Evolutionary conservation across 306 rosid genomes (phyloP).

Genomic region (Sicyos edulis): DNA sequence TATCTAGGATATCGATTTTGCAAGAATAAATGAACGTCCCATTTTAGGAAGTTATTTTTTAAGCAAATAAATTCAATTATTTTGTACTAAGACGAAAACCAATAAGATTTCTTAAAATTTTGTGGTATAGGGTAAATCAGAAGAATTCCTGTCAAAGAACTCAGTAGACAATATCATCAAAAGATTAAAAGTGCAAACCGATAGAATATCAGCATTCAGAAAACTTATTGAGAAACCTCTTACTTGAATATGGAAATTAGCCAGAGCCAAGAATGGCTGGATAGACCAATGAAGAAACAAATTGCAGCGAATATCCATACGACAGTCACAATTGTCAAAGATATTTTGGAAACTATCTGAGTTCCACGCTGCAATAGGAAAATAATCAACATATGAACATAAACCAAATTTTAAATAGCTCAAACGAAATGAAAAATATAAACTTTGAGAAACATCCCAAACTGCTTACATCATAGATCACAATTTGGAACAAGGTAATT

Average conservation of each 20-base stretch:
- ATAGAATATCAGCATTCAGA: not conserved
- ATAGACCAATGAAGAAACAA: conserved; percentile 67
- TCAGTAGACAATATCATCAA: not conserved
- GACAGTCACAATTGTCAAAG: conserved; percentile 41
- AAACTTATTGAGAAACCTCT: conserved; percentile 16
- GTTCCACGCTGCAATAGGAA: conserved; percentile 56
- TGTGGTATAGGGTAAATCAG: not conserved
- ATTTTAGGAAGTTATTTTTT: not conserved
- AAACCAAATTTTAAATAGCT: not conserved
- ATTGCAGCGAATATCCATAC: conserved; percentile 63
- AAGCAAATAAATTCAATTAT: not conserved
- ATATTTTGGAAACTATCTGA: conserved; percentile 60
- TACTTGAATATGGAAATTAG: conserved; percentile 68
- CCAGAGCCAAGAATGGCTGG: conserved; percentile 84
- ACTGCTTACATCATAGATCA: conserved; percentile 59
- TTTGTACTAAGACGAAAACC: not conserved
- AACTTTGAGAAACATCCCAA: not conserved
- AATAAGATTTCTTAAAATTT: not conserved
- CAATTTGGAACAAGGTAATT: conserved; percentile 60
- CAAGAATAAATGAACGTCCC: not conserved
- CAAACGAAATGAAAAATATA: not conserved
- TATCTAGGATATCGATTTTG: not conserved
- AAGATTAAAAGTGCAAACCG: not conserved
- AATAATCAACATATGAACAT: not conserved
- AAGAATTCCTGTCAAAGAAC: not conserved